Conservation (phyloP, 1,284 basidiomycete species). For the Neotropicomus parvogracilis region DNA sequence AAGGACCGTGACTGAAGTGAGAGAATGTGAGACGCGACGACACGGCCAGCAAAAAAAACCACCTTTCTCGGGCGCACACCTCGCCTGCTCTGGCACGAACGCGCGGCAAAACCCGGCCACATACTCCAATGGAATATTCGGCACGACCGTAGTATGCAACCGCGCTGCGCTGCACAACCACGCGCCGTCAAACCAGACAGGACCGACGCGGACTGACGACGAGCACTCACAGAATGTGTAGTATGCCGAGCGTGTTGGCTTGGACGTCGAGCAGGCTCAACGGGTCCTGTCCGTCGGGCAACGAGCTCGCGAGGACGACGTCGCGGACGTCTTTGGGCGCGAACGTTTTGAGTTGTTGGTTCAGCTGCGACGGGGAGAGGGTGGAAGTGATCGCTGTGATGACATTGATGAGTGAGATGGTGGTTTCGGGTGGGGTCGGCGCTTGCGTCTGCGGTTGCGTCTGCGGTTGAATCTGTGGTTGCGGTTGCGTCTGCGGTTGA, state of each 20-base stretch:
- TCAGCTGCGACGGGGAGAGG: conserved; percentile 36
- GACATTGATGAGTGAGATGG: conserved; percentile 39
- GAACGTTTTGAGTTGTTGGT: conserved; percentile 40
- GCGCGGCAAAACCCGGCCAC: conserved; percentile 54
- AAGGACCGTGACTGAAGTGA: conserved; percentile 43
- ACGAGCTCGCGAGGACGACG: conserved; percentile 43
- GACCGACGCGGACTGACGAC: not conserved
- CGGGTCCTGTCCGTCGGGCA: conserved; percentile 59
- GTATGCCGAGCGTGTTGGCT: conserved; percentile 56
- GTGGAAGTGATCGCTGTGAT: conserved; percentile 45
- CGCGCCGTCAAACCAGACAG: not conserved
- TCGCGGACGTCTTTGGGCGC: conserved; percentile 48
- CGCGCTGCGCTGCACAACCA: conserved; percentile 49
- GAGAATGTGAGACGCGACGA: conserved; percentile 1
- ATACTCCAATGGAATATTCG: conserved; percentile 36
- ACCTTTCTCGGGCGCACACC: conserved; percentile 67
- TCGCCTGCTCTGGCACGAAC: conserved; percentile 59
- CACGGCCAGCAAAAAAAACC: not conserved
- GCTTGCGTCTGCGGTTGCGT: conserved; percentile 7
- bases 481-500: conserved; percentile 7
- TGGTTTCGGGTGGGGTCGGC: conserved; percentile 10
- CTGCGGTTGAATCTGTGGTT: conserved; percentile 2
- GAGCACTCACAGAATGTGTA: conserved; percentile 67
- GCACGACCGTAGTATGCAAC: conserved; percentile 38
- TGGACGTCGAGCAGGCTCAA: conserved; percentile 51